Conservation (phyloP, 352 stramenopile genomes). For the Phytophthora chlamydospora region DNA sequence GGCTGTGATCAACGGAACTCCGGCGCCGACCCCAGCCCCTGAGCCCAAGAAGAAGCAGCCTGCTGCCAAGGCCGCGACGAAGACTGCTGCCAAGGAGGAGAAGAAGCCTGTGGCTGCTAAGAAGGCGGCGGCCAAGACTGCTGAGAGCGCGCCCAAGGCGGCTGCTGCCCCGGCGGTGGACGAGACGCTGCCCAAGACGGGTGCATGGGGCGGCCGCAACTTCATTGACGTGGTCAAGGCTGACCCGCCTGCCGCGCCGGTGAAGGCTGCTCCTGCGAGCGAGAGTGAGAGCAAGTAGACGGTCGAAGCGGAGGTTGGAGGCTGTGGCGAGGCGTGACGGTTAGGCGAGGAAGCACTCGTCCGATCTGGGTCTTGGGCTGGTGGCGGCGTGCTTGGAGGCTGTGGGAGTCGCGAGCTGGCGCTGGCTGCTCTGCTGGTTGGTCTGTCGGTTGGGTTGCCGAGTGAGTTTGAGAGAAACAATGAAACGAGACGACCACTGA, state of each 20-base stretch:
- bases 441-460: slow-evolving; percentile 19
- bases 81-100: slow-evolving; percentile 43
- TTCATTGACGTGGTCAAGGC: slow-evolving; percentile 88
- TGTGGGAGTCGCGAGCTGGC: slow-evolving; percentile 11
- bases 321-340: slow-evolving; percentile 24
- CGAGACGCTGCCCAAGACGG: slow-evolving; percentile 62
- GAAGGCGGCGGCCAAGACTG: slow-evolving; percentile 45
- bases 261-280: slow-evolving; percentile 44
- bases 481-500: slow-evolving; percentile 34
- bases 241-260: slow-evolving; percentile 54
- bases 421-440: slow-evolving; percentile 16
- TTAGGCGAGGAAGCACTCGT: slow-evolving; percentile 33
- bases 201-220: slow-evolving; percentile 81
- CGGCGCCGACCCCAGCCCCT: slow-evolving; percentile 38
- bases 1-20: slow-evolving; percentile 80
- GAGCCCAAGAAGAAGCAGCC: slow-evolving; percentile 66
- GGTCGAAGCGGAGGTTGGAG: slow-evolving; percentile 19
- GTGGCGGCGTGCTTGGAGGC: slow-evolving; percentile 13
- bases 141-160: slow-evolving; percentile 27
- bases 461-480: slow-evolving; percentile 42
- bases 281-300: slow-evolving; percentile 58
- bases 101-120: slow-evolving; percentile 48
- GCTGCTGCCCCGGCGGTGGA: slow-evolving; percentile 35
- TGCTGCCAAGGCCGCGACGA: slow-evolving; percentile 38
- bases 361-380: slow-evolving; percentile 22